A percentile compares a stretch with the other conserved stretches of the same genome.
Conservation (phyloP, 2,329 filamentous ascomycete genomes). For the Sordariomycetes sp. region DNA sequence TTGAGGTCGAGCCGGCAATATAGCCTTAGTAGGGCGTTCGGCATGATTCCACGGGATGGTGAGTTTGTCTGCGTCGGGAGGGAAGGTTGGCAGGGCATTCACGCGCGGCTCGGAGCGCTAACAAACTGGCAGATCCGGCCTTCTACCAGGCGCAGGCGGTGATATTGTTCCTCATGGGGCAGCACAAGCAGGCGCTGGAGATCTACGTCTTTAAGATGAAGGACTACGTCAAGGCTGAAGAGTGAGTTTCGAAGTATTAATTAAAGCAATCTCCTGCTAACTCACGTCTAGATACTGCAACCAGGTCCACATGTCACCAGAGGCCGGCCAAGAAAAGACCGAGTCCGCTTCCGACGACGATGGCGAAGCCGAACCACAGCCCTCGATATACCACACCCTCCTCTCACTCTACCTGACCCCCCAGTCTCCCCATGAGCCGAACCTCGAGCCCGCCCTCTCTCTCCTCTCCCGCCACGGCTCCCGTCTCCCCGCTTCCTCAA, state of each 20-base stretch:
- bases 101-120: neutral
- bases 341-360: conserved; percentile 12
- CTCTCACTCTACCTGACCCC: conserved; percentile 84
- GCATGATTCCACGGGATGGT: conserved; percentile 71
- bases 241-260: conserved; percentile 42
- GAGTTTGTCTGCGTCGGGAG: conserved; percentile 17
- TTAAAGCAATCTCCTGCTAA: conserved; percentile 2
- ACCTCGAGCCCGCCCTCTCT: conserved; percentile 69
- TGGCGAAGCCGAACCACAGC: conserved; percentile 36
- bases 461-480: conserved; percentile 90
- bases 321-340: conserved; percentile 11
- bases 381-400: conserved; percentile 85
- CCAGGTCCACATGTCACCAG: conserved; percentile 58
- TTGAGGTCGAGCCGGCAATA: conserved; percentile 70
- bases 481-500: conserved; percentile 77
- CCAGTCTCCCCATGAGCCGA: conserved; percentile 58
- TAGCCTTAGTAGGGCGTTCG: conserved; percentile 67
- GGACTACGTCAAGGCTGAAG: conserved; percentile 83
- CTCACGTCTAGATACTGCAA: conserved; percentile 61
- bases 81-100: neutral
- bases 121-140: conserved; percentile 49
- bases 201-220: conserved; percentile 95
- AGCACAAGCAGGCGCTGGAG: conserved; percentile 89
- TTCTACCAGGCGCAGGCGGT: conserved; percentile 89
- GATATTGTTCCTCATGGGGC: conserved; percentile 86